Conservation (phyloP, 2,329 filamentous ascomycete genomes). For the Fusarium udum region DNA sequence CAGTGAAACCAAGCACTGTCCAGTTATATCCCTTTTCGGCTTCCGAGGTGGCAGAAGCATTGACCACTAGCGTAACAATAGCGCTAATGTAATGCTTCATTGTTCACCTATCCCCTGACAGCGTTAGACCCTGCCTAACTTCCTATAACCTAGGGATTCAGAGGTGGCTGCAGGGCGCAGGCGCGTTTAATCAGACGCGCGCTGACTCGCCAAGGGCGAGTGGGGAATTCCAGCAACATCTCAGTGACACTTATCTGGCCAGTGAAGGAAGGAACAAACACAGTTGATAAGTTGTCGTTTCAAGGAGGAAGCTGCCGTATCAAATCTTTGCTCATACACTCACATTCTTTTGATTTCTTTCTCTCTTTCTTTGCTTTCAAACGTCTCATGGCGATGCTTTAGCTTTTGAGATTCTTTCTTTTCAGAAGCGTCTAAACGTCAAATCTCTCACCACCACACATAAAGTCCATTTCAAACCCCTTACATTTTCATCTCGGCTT, state of each 20-base stretch:
- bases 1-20: background rate
- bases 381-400: background rate
- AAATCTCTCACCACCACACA: background rate
- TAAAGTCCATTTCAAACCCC: background rate
- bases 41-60: slow-evolving; percentile 10
- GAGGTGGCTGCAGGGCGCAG: slow-evolving; percentile 1
- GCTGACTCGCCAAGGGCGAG: background rate
- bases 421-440: background rate
- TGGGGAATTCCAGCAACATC: background rate
- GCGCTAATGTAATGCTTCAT: slow-evolving; percentile 13
- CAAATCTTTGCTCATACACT: background rate
- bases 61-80: slow-evolving; percentile 10
- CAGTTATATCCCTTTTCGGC: slow-evolving; percentile 15
- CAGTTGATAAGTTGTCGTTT: background rate
- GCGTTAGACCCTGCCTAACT: background rate
- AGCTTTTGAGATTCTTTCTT: background rate
- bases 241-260: background rate
- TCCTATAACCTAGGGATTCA: background rate
- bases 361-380: background rate
- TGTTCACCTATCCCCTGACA: background rate
- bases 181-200: slow-evolving; percentile 34
- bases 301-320: background rate
- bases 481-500: background rate
- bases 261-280: slow-evolving; percentile 15
- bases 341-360: background rate